These are phyloP conservation scores for Spizellomyces punctatus DNA, from an alignment of 192 early-diverging fungal genomes.

Conservation along the genomic window DNA sequence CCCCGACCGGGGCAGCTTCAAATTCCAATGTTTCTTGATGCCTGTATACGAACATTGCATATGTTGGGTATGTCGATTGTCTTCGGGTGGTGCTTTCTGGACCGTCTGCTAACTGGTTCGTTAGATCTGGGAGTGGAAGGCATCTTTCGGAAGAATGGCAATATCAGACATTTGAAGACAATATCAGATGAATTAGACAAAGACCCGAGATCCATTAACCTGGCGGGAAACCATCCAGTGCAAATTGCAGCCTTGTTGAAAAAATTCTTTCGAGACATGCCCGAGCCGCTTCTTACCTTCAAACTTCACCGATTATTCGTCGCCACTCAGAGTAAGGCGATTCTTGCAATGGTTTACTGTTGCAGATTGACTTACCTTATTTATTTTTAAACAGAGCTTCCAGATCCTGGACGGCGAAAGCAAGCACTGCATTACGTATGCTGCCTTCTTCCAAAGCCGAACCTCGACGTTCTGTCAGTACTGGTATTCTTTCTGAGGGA, in stretches of 20 bases:
- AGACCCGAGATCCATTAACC: conserved; percentile 72
- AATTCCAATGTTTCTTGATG: conserved; percentile 86
- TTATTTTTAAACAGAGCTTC: conserved; percentile 23
- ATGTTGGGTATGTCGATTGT: conserved; percentile 52
- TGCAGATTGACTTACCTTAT: neutral
- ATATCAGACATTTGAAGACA: conserved; percentile 88
- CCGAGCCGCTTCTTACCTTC: conserved; percentile 92
- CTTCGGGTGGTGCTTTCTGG: neutral
- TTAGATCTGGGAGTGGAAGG: conserved; percentile 85
- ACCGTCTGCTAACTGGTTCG: neutral
- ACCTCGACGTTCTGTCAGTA: conserved; percentile 93
- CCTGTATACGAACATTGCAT: conserved; percentile 74
- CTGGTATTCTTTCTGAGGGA: conserved; percentile 83
- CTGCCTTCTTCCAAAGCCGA: conserved; percentile 84
- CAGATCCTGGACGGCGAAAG: conserved; percentile 41
- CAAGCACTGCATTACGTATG: conserved; percentile 78
- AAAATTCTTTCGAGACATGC: conserved; percentile 94
- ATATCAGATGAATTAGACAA: conserved; percentile 83
- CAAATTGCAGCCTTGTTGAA: conserved; percentile 95
- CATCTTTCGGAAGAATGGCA: conserved; percentile 97
- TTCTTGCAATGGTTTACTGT: neutral
- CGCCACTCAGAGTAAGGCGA: conserved; percentile 62
- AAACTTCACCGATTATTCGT: conserved; percentile 86
- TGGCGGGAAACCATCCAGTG: conserved; percentile 73
- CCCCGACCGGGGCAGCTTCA: conserved; percentile 67